A percentile compares a stretch with the other conserved stretches of the same genome.
phyloP scores from a whole-genome alignment of 805 yeast species.

The Ogataea populi-albae region DNA sequence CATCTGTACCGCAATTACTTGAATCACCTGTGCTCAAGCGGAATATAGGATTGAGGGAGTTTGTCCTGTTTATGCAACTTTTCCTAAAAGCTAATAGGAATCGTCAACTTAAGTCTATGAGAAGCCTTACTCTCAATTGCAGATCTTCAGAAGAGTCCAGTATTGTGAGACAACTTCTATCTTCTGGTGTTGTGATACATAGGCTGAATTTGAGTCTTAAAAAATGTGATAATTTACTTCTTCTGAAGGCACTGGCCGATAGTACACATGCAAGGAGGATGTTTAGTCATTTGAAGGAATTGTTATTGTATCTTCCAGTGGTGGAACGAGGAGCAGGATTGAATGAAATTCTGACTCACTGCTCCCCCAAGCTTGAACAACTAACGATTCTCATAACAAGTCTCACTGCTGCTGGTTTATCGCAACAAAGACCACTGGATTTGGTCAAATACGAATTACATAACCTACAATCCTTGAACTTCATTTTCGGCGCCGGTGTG shows the following conservation, averaged over 20 bases:
- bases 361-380: constrained; percentile 9
- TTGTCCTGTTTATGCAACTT: constrained; percentile 16
- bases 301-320: constrained; percentile 14
- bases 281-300: constrained; percentile 11
- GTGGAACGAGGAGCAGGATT: constrained; percentile 17
- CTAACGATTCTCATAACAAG: constrained; percentile 11
- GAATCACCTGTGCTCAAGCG: constrained; percentile 11
- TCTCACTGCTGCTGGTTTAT: constrained; percentile 1
- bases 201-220: constrained; percentile 8
- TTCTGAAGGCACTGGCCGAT: constrained; percentile 8
- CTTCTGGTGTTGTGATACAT: constrained; percentile 9
- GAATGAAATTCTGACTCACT: constrained; percentile 9
- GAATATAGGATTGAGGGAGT: constrained; percentile 8
- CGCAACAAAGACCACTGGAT: constrained; percentile 1
- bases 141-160: constrained; percentile 17
- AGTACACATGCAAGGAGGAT: constrained; percentile 12
- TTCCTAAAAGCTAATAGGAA: constrained; percentile 9
- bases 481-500: constrained; percentile 6
- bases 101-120: constrained; percentile 7
- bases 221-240: constrained; percentile 8
- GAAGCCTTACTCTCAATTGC: constrained; percentile 7
- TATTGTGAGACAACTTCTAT: constrained; percentile 13
- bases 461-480: constrained; percentile 2
- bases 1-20: constrained; percentile 12
- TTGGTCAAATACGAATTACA: background rate